These are phyloP conservation scores for Iris pallida DNA, from an alignment of 116 monocot species.

Conservation along the genomic window DNA sequence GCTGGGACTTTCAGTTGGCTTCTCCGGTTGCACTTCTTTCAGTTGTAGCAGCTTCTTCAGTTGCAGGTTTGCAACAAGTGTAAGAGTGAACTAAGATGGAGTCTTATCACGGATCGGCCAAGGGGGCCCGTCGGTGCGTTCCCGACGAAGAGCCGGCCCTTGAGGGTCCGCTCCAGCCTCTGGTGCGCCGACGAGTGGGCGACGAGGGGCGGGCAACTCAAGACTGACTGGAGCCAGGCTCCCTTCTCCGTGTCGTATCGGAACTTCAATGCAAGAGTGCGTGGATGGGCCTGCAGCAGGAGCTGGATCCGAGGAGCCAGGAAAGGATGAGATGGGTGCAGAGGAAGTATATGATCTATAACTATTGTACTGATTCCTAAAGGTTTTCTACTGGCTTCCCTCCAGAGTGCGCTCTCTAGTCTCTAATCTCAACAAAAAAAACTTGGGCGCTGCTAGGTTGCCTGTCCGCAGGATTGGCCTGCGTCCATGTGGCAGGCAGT, in stretches of 20 bases:
- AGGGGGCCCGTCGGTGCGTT: too few relatives aligned
- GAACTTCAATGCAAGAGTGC: slow-evolving; percentile 46
- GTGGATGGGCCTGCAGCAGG: slow-evolving; percentile 27
- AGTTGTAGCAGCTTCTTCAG: too few relatives aligned
- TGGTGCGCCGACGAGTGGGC: slow-evolving; percentile 65
- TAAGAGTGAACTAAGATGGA: too few relatives aligned
- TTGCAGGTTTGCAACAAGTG: too few relatives aligned
- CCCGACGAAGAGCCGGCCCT: slow-evolving; percentile 44
- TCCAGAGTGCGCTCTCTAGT: slow-evolving; percentile 39
- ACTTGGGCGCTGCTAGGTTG: too few relatives aligned
- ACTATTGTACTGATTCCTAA: slow-evolving; percentile 37
- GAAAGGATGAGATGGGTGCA: slow-evolving; percentile 32
- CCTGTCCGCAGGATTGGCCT: too few relatives aligned
- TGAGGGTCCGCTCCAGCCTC: slow-evolving; percentile 51
- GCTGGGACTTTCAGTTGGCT: too few relatives aligned
- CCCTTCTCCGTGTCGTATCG: slow-evolving; percentile 42
- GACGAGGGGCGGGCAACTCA: slow-evolving; percentile 38
- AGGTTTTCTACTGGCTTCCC: slow-evolving; percentile 40
- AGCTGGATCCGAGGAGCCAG: slow-evolving; percentile 30
- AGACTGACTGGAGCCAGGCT: slow-evolving; percentile 44
- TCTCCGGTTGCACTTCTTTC: too few relatives aligned
- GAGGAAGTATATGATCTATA: slow-evolving; percentile 39
- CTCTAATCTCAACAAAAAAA: not conserved
- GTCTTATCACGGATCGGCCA: too few relatives aligned
- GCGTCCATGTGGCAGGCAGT: too few relatives aligned